phyloP scores from a whole-genome alignment of 805 yeast species.

The Starmera dryadoides region DNA sequence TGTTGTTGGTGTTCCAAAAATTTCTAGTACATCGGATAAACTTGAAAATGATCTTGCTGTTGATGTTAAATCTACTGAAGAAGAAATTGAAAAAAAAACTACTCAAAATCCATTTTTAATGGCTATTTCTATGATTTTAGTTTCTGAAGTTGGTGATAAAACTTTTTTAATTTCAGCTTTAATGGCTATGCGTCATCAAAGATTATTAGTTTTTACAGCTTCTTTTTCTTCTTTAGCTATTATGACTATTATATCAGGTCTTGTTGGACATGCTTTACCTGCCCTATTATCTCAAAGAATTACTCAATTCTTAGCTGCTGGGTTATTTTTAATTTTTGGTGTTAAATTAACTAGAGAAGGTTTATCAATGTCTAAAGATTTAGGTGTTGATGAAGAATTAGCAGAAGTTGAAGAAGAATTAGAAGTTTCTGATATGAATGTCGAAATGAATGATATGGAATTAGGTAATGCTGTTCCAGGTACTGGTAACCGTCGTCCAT shows the following conservation, averaged over 20 bases:
- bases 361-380: conserved; percentile 64
- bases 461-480: conserved; percentile 12
- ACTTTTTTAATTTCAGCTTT: conserved; percentile 94
- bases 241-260: conserved; percentile 88
- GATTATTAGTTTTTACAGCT: conserved; percentile 78
- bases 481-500: conserved; percentile 5
- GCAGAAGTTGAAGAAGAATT: conserved; percentile 96
- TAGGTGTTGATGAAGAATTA: conserved; percentile 90
- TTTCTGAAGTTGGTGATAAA: conserved; percentile 97
- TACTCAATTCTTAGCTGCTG: conserved; percentile 78
- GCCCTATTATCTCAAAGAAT: conserved; percentile 69
- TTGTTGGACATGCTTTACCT: conserved; percentile 89
- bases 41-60: not conserved
- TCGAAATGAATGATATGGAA: conserved; percentile 50
- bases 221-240: conserved; percentile 79
- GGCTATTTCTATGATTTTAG: conserved; percentile 84
- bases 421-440: conserved; percentile 50
- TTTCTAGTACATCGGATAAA: not conserved
- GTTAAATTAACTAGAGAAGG: conserved; percentile 74
- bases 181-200: conserved; percentile 93
- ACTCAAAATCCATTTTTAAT: conserved; percentile 47
- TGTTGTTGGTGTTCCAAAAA: not conserved
- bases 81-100: not conserved
- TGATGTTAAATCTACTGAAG: not conserved
- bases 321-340: conserved; percentile 79